phyloP scores from a whole-genome alignment of 495 filamentous ascomycete genomes.

The Chaetomium cochliodes region DNA sequence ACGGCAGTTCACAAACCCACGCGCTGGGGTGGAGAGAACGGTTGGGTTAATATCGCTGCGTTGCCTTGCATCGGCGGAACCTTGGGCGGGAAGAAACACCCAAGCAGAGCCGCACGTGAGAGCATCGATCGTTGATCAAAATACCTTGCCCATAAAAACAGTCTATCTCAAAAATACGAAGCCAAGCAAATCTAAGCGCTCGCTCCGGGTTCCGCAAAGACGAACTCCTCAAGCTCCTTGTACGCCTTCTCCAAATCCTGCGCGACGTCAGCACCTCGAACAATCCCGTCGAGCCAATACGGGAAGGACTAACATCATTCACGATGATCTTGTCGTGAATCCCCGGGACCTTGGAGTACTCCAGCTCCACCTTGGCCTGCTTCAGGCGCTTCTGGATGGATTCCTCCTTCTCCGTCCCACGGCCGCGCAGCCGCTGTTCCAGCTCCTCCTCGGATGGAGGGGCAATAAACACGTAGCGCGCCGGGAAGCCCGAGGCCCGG shows the following conservation, averaged over 20 bases:
- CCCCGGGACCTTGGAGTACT: conserved; percentile 68
- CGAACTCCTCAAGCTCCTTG: conserved; percentile 67
- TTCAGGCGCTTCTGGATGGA: conserved; percentile 68
- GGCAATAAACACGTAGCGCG: conserved; percentile 81
- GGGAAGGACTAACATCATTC: conserved; percentile 59
- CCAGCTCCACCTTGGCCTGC: conserved; percentile 81
- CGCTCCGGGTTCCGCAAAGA: conserved; percentile 38
- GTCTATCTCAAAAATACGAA: conserved; percentile 9
- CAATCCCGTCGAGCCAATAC: neutral
- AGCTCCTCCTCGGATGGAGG: conserved; percentile 75
- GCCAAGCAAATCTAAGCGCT: conserved; percentile 5
- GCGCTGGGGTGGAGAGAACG: too few species aligned
- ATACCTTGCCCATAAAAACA: conserved; percentile 11
- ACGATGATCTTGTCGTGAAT: conserved; percentile 84
- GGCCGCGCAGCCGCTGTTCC: conserved; percentile 72
- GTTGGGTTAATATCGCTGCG: neutral
- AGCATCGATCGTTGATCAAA: neutral
- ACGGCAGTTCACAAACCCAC: neutral
- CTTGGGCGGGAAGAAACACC: too few species aligned
- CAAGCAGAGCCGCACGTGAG: neutral
- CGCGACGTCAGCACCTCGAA: neutral
- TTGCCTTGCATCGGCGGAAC: too few species aligned
- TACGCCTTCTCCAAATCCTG: conserved; percentile 77
- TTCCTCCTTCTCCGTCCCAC: conserved; percentile 81
- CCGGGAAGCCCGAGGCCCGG: conserved; percentile 67